Evolutionary conservation across 2,329 filamentous ascomycete species (phyloP), one percentile per base, ranked within the genome.

Genomic region (Dactylella cylindrospora): DNA sequence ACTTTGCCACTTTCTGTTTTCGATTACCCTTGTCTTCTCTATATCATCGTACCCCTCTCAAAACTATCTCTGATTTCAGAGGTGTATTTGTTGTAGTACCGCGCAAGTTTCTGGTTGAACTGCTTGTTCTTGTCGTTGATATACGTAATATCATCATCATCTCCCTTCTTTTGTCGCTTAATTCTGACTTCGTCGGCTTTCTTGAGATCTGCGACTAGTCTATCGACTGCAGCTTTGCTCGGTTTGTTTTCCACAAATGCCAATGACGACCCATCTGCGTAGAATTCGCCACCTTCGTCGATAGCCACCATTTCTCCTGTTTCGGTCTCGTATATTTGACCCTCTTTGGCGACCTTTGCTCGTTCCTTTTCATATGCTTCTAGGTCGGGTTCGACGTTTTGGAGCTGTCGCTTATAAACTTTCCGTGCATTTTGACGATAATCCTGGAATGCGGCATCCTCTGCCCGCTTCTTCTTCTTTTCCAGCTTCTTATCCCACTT

Each of bases 91-190:
- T 98, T 93, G 76, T 98, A 98, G 77, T 97, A 98, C 67, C 93
- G 80, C 49, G 86, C 79, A 73, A 98, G 78, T 77, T 98, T 97
- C 77, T 95, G 84, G 82, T 98, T 98, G 78, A 98, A 98, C 79
- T 96, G 90, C 79, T 97, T 97, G 79, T 98, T 98, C 85, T 98
- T 96, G 76, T 96, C 90, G 76, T 98, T 98, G 81, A 98, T 98
- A 75, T 95, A 97, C 5, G 91, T 97, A 69, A 97, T 87, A 74
- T 98, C 93, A 22, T 83, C 85, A 40, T 90, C 87, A 66, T 95
- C 90, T 65, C 84, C 85, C 72, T 84, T 81, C 72, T 82, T 84
- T 69, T 90, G 80, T 77, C 94, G 94, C 80, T 90, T 94, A 70
- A 95, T 71, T 45, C 90, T 79, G 46, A 84, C 80, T 69, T 94